Percentiles rank a stretch among this genome's conserved stretches.
phyloP scores from a whole-genome alignment of 371 early-diverging fungal genomes.

The Lichtheimia ornata region DNA sequence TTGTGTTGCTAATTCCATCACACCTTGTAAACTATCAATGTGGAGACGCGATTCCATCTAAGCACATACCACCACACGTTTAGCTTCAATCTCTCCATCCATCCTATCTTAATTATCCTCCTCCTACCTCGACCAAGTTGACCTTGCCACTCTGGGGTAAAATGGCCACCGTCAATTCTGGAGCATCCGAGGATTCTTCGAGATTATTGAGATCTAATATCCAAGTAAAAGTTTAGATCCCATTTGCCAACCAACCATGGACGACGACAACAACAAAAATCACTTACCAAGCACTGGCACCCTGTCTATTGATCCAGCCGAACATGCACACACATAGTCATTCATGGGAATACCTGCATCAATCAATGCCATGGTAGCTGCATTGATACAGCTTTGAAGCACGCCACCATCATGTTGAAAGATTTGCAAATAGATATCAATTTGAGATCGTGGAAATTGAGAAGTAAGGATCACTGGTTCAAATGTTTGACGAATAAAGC shows the following conservation, averaged over 20 bases:
- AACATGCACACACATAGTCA: conserved; percentile 94
- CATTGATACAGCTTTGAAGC: conserved; percentile 90
- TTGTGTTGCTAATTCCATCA: conserved; percentile 75
- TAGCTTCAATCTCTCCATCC: not conserved
- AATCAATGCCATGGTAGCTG: conserved; percentile 91
- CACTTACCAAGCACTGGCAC: conserved; percentile 74
- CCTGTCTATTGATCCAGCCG: conserved; percentile 88
- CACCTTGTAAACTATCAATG: conserved; percentile 78
- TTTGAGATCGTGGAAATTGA: conserved; percentile 85
- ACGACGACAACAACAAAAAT: too few relatives aligned
- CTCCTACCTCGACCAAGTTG: conserved; percentile 64
- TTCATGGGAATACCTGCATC: conserved; percentile 97
- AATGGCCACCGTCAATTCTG: conserved; percentile 88
- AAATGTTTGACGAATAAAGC: conserved; percentile 87
- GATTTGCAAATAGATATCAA: conserved; percentile 89
- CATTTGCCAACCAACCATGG: too few relatives aligned
- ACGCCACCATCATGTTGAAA: conserved; percentile 92
- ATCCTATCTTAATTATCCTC: not conserved
- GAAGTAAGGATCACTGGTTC: conserved; percentile 82
- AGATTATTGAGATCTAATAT: conserved; percentile 79
- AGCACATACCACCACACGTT: conserved; percentile 6
- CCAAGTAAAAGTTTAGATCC: not conserved
- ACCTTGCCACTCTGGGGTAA: conserved; percentile 84
- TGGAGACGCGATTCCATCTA: conserved; percentile 91
- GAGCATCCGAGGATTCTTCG: conserved; percentile 88